Percentiles rank a stretch among this genome's conserved stretches.
phyloP scores from a whole-genome alignment of 805 yeast genomes.

The Saturnispora dispora region DNA sequence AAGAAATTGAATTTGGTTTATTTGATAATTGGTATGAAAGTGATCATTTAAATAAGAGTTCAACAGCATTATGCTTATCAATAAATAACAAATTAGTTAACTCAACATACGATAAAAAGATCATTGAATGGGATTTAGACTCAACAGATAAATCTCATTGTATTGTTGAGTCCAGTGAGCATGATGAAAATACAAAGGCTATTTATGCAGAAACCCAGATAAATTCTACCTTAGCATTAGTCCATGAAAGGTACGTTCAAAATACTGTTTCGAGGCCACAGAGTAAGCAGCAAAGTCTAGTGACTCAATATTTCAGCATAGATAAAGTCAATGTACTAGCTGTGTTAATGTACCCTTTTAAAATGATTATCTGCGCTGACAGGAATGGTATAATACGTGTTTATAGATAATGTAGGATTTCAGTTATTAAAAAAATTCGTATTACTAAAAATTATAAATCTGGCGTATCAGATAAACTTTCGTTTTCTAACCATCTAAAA shows the following conservation, averaged over 20 bases:
- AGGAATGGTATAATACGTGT: constrained; percentile 58
- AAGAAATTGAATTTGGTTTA: constrained; percentile 19
- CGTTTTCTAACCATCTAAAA: background rate
- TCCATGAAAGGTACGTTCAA: constrained; percentile 30
- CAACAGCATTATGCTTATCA: constrained; percentile 4
- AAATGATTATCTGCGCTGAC: constrained; percentile 58
- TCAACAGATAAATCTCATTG: constrained; percentile 26
- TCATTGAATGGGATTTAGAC: constrained; percentile 33
- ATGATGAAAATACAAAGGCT: constrained; percentile 11
- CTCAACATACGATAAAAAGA: constrained; percentile 16
- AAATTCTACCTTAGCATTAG: constrained; percentile 32
- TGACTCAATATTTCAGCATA: background rate
- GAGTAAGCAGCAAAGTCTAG: background rate
- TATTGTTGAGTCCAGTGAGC: constrained; percentile 16
- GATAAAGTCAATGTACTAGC: constrained; percentile 9
- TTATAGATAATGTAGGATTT: constrained; percentile 31
- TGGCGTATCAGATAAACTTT: background rate
- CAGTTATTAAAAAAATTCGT: background rate
- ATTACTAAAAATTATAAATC: background rate
- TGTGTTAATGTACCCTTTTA: constrained; percentile 17
- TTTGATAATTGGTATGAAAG: constrained; percentile 16
- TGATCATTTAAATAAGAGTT: constrained; percentile 20
- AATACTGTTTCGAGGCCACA: constrained; percentile 5
- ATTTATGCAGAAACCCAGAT: constrained; percentile 27
- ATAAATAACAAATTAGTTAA: constrained; percentile 13